These are phyloP conservation scores for Vitis amurensis DNA, from an alignment of 164 flowering plant genomes.

Conservation along the genomic window DNA sequence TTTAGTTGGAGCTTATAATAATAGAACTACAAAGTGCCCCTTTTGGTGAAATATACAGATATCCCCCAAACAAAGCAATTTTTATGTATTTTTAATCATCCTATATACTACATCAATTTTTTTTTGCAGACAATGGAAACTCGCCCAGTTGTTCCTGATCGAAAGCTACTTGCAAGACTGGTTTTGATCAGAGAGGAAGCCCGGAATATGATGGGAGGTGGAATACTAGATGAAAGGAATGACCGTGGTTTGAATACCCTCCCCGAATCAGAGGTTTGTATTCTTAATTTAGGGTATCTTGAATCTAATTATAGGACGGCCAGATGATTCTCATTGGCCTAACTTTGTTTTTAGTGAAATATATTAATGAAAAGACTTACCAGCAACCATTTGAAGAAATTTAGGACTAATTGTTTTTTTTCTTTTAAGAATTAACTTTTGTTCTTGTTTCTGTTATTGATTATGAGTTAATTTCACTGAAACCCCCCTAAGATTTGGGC, in stretches of 20 bases:
- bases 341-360: not conserved
- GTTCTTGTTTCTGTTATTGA: not conserved
- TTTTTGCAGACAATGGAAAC: constrained; percentile 81
- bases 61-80: too few relatives aligned
- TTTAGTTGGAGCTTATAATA: too few relatives aligned
- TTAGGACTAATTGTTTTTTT: not conserved
- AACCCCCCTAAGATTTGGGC: too few relatives aligned
- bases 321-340: not conserved
- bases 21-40: too few relatives aligned
- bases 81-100: not conserved
- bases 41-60: too few relatives aligned
- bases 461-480: too few relatives aligned
- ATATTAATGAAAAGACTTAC: not conserved
- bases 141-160: constrained; percentile 73
- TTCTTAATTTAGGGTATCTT: constrained; percentile 7
- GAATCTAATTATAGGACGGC: not conserved
- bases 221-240: constrained; percentile 94
- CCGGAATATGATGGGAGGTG: constrained; percentile 98
- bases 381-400: not conserved
- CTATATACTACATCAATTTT: not conserved
- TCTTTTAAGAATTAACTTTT: too few relatives aligned
- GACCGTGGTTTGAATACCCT: constrained; percentile 86
- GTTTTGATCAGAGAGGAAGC: constrained; percentile 97
- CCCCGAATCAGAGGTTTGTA: constrained; percentile 89
- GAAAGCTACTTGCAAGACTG: constrained; percentile 93